A percentile compares a stretch with the other conserved stretches of the same genome.
phyloP scores from a whole-genome alignment of 495 filamentous ascomycete genomes.

The Clavariopsis aquatica region DNA sequence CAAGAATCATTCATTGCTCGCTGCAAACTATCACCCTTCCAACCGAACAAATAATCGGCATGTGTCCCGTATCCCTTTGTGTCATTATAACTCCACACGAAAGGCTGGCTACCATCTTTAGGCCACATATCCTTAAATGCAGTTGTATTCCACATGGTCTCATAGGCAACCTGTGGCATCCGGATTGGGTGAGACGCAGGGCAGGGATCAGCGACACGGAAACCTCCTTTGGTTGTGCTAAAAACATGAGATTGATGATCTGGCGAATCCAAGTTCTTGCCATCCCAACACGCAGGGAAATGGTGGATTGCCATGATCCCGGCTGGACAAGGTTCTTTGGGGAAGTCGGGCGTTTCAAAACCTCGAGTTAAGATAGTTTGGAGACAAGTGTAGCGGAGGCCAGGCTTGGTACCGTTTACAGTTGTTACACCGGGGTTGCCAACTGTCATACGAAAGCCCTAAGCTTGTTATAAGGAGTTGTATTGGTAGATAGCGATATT shows the following conservation, averaged over 20 bases:
- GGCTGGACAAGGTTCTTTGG: slow-evolving; percentile 47
- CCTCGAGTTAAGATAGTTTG: slow-evolving; percentile 47
- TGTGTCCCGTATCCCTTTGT: slow-evolving; percentile 35
- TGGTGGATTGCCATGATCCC: slow-evolving; percentile 57
- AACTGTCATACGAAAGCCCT: slow-evolving; percentile 60
- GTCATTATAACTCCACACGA: slow-evolving; percentile 30
- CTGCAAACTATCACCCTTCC: slow-evolving; percentile 34
- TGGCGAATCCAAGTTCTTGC: slow-evolving; percentile 29
- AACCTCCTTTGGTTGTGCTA: slow-evolving; percentile 18
- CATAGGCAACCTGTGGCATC: slow-evolving; percentile 34
- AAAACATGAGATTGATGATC: slow-evolving; percentile 36
- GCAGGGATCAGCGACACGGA: slow-evolving; percentile 29
- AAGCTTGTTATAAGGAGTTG: neutral
- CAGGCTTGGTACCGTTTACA: slow-evolving; percentile 35
- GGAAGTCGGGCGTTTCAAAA: slow-evolving; percentile 53
- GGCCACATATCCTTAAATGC: slow-evolving; percentile 36
- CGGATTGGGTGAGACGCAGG: slow-evolving; percentile 30
- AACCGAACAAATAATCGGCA: slow-evolving; percentile 34
- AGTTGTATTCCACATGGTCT: slow-evolving; percentile 35
- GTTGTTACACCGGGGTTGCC: slow-evolving; percentile 48
- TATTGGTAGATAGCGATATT: too few species aligned
- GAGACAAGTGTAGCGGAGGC: slow-evolving; percentile 54
- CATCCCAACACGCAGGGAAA: slow-evolving; percentile 47
- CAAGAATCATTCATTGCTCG: slow-evolving; percentile 28
- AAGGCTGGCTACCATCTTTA: slow-evolving; percentile 27